These are phyloP conservation scores for Hypoxylon intermedium DNA, from an alignment of 495 filamentous ascomycete genomes.

Conservation along the genomic window DNA sequence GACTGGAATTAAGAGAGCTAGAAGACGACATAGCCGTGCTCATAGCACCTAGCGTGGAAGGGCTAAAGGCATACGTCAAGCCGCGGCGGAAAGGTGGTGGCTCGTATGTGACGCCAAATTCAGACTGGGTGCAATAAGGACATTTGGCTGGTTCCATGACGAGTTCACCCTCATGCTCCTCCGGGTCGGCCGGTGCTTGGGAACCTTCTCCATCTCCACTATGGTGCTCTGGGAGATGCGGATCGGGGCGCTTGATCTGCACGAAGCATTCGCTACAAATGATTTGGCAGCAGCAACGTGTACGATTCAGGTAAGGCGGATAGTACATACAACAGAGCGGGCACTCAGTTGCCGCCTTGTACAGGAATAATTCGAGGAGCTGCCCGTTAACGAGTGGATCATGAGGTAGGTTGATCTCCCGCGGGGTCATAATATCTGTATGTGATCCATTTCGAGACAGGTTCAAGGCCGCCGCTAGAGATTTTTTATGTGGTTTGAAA, in stretches of 20 bases:
- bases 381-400: constrained; percentile 93
- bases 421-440: constrained; percentile 67
- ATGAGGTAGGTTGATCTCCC: constrained; percentile 79
- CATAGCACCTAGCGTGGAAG: constrained; percentile 46
- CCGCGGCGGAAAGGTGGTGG: constrained; percentile 88
- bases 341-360: constrained; percentile 89
- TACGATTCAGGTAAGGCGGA: constrained; percentile 94
- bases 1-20: constrained; percentile 58
- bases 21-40: constrained; percentile 74
- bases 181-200: constrained; percentile 51
- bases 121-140: constrained; percentile 92
- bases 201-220: constrained; percentile 60
- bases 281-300: constrained; percentile 92
- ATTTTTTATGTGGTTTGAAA: constrained; percentile 78
- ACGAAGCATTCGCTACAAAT: constrained; percentile 99
- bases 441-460: constrained; percentile 72
- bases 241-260: constrained; percentile 96
- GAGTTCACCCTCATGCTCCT: constrained; percentile 68
- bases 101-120: constrained; percentile 93
- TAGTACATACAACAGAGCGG: constrained; percentile 97
- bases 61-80: constrained; percentile 67
- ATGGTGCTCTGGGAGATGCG: constrained; percentile 91
- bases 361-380: constrained; percentile 87
- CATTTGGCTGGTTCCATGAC: constrained; percentile 92
- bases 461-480: constrained; percentile 78